A percentile compares a stretch with the other conserved stretches of the same genome.
phyloP scores from a whole-genome alignment of 495 filamentous ascomycete species.

The Letharia columbiana region DNA sequence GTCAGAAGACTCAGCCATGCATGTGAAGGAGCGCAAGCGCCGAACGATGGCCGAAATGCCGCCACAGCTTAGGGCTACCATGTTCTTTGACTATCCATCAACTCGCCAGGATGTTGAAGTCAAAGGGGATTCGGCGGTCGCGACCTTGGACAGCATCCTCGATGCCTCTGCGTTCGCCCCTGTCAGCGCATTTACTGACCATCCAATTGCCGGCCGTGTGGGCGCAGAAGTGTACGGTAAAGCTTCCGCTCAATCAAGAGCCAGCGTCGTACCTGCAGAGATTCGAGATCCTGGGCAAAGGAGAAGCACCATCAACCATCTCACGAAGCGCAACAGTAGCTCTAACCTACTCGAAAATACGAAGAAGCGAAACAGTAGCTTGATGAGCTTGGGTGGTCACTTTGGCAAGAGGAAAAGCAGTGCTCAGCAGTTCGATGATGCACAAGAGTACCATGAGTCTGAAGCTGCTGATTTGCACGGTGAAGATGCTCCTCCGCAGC shows the following conservation, averaged over 20 bases:
- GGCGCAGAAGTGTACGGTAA: constrained; percentile 57
- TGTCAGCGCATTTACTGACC: constrained; percentile 91
- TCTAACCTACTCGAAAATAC: constrained; percentile 21
- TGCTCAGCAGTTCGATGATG: constrained; percentile 14
- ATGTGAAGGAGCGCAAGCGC: constrained; percentile 25
- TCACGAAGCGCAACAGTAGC: constrained; percentile 23
- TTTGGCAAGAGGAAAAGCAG: constrained; percentile 25
- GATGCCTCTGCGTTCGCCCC: constrained; percentile 90
- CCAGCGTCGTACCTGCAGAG: constrained; percentile 24
- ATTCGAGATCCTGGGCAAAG: constrained; percentile 21
- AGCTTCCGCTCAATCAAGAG: constrained; percentile 29
- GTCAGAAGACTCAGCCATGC: constrained; percentile 9
- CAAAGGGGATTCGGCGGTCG: constrained; percentile 73
- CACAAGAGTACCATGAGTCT: constrained; percentile 28
- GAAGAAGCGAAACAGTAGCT: constrained; percentile 22
- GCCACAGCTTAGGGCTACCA: constrained; percentile 79
- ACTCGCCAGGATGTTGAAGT: constrained; percentile 55
- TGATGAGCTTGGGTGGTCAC: constrained; percentile 24
- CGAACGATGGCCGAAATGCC: constrained; percentile 51
- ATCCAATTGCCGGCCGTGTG: constrained; percentile 69
- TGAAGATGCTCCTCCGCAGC: constrained; percentile 20
- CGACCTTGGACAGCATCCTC: constrained; percentile 84
- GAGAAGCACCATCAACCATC: constrained; percentile 17
- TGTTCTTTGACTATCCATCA: constrained; percentile 74
- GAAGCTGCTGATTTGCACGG: constrained; percentile 36